Evolutionary conservation across 2,329 filamentous ascomycete genomes (phyloP), one percentile per base, ranked within the genome.

Genomic region (Sphaerulina populicola): DNA sequence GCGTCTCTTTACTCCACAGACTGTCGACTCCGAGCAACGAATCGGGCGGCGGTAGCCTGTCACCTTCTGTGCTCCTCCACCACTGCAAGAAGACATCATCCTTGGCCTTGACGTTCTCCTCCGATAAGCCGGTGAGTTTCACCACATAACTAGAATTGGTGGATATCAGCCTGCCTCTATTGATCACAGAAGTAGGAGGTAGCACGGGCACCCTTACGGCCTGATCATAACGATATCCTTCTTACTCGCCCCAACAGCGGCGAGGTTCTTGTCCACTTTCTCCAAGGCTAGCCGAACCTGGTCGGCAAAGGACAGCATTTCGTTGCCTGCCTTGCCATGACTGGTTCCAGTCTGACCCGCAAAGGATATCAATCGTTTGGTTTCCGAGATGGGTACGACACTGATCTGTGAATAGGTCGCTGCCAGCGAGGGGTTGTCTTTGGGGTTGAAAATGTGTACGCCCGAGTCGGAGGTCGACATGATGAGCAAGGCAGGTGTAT

Each of bases 211-310:
- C 9, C 42, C 49, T 38, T 5, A 52, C 49, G 49, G 56, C 36
- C 57, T 53, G 15, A 54, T 49, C 41, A 52, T 55, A n/a, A 60
- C 53, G 15, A 60, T 59, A 40, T 59, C 46, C 6, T 47, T 46
- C 29, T 54, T 60, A 23, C 27, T 54, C 9, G 46, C 52, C 2
- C 53, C 52, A 10, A 49, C 55, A 4, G 57, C 52, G 8, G 52
- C 52, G 2, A 60, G 42, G 18, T 52, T 49, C 11, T 50, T 51
- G 27, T 55, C 50, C 9, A 60, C 56, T 49, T 58, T 57, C 5
- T 29, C 51, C 7, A 58, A 50, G 0, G 57, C 57, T 3, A 42
- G n/a, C 12, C 44, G 43, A 10, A 58, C 47, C 44, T 60, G 57
- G 2, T 53, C 47, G 3, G 37, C 41, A n/a, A 57, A 50, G 15